Base-by-base conservation (phyloP, 31 red algal genomes). In the Porphyra umbilicalis region DNA sequence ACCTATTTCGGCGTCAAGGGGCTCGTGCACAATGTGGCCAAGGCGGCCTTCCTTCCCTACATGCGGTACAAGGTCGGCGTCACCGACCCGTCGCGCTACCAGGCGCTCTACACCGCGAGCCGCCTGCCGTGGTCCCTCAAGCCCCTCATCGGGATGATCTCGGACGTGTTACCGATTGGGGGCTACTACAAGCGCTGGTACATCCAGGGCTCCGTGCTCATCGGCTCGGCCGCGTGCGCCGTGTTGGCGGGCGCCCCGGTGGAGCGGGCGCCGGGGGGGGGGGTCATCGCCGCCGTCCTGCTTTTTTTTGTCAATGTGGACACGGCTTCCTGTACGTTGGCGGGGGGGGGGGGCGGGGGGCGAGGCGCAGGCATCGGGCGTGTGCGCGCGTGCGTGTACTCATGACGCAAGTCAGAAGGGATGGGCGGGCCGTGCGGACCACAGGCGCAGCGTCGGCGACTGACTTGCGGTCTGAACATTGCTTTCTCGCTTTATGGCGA, bases 181-280 rank as follows among this genome's bases (percentile, higher is more conserved):
- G 88, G 88, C 13, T 90, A 82, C 36, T 83, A 90, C 79, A 90
- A 90, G 79, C 79, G 83, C 35, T 85, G 83, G 4, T 90, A 90
- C 75, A 90, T 90, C 74, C 40, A 86, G 10, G 44, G 85, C 0
- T 83, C 85, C 76, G 85, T 83, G 9, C 39, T 90, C 33, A 33
- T 82, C 0, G 88, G 88, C 34, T 75, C 83, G 4, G 74, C 82
- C 33, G 78, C 81, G n/a, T 82, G 85, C 79, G 32, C 38, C 42
- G 74, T 85, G 14, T 38, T 90, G 16, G 82, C 83, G 35, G 36
- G 25, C 74, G 32, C 86, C 13, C 83, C 85, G 36, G 35, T 90
- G 20, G n/a, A n/a, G n/a, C n/a, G n/a, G n/a, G 82, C 36, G 11
- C 77, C 68, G 32, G 75, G 38, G 30, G 76, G 75, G 29, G 88